Percentiles rank a stretch among this genome's conserved stretches.
Evolutionary conservation across 805 yeast species (phyloP).

Genomic region (Sugiyamaella smithiae): DNA sequence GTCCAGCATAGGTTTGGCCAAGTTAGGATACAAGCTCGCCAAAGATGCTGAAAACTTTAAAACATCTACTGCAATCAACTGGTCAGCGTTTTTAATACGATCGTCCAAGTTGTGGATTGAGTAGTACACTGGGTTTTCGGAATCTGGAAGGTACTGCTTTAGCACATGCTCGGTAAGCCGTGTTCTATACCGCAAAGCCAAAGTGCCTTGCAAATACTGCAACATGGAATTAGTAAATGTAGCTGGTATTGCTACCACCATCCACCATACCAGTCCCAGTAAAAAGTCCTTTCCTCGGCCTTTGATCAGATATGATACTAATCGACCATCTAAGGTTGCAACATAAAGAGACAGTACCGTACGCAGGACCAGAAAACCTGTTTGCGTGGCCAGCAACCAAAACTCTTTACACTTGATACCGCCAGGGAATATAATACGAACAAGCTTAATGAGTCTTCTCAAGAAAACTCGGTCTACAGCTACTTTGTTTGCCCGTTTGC

Average conservation of each 20-base stretch:
- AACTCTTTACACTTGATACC: constrained; percentile 33
- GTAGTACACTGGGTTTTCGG: constrained; percentile 64
- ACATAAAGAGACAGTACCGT: constrained; percentile 76
- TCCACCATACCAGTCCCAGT: constrained; percentile 67
- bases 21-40: constrained; percentile 74
- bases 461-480: constrained; percentile 34
- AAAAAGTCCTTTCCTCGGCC: constrained; percentile 64
- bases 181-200: constrained; percentile 49
- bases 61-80: constrained; percentile 77
- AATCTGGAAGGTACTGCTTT: constrained; percentile 68
- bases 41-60: constrained; percentile 68
- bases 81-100: constrained; percentile 70
- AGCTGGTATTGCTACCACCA: constrained; percentile 83
- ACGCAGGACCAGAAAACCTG: constrained; percentile 58
- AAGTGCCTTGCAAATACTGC: constrained; percentile 36
- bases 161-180: constrained; percentile 64
- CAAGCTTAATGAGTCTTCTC: constrained; percentile 27
- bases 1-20: constrained; percentile 80
- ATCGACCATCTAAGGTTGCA: constrained; percentile 80
- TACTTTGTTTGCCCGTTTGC: constrained; percentile 22
- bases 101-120: constrained; percentile 61
- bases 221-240: constrained; percentile 72
- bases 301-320: constrained; percentile 77
- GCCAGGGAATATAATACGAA: constrained; percentile 35
- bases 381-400: constrained; percentile 47